Base-by-base conservation (phyloP, 768 basidiomycete species). In the Pisolithus orientalis region DNA sequence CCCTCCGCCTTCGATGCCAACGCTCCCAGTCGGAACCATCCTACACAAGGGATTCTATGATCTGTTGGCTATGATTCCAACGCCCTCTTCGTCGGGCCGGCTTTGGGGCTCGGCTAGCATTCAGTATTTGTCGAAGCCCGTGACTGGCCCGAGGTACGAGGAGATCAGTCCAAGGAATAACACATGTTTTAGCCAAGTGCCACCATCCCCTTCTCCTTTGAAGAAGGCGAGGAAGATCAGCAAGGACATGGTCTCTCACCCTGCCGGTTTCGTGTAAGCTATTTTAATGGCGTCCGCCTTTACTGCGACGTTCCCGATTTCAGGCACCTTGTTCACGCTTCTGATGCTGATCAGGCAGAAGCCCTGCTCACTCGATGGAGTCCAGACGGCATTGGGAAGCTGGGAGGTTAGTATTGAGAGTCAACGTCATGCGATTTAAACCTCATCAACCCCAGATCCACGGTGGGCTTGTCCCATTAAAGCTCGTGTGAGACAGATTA, bases 21-120 rank as follows among this genome's bases (percentile, higher is more conserved):
- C 78, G 52, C 69, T 85, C 57, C 82, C 82, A 49, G 78, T 76
- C 13, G 87, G 85, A 27, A 87, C 87, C 6, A 71, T 91, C 49
- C 72, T 92, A 38, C 90, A 93, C 78, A 86, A 89, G 58, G 91
- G 89, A n/a, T 91, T 91, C 75, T 92, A 90, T 69, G 87, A 90
- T 73, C 77, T 92, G 29, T 75, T 90, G 37, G 76, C 88, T 25
- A 78, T 90, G 74, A 87, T 89, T 57, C 85, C 84, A 39, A 85
- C 83, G 1, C 84, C 75, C 24, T 70, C 82, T 44, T 80, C 86
- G 16, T 86, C 85, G 47, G 77, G 84, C 39, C 29, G 59, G 1
- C 72, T 86, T 53, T 84, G 82, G 74, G 77, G 79, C 56, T 76
- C 62, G 45, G 68, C 59, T 60, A 74, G 53, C 53, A 64, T 57